Evolutionary conservation across 345 rosid genomes (phyloP).

Genomic region (Acer yangbiense): DNA sequence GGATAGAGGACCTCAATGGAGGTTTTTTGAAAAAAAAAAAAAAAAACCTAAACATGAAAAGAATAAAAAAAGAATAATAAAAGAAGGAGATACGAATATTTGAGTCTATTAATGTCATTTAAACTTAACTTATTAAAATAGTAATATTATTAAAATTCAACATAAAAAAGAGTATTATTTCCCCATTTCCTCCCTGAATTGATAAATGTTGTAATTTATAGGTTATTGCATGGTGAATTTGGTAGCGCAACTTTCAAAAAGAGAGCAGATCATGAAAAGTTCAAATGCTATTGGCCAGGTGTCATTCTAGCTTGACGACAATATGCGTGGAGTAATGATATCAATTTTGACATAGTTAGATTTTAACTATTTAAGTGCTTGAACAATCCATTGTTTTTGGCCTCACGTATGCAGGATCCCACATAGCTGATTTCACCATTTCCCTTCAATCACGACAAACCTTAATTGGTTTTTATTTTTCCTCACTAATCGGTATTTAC

Average conservation of each 20-base stretch:
- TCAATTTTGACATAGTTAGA: constrained; percentile 45
- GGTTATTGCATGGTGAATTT: constrained; percentile 19
- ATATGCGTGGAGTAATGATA: constrained; percentile 52
- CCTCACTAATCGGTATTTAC: neutral
- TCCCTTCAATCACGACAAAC: constrained; percentile 52
- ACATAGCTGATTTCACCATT: constrained; percentile 18
- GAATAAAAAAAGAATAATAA: no score
- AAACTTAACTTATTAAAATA: no score
- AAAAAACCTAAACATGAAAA: no score
- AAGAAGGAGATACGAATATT: no score
- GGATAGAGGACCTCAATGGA: no score
- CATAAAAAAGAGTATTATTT: no score
- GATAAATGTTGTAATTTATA: neutral
- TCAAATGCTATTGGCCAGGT: constrained; percentile 45
- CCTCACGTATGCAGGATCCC: constrained; percentile 33
- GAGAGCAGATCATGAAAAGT: constrained; percentile 15
- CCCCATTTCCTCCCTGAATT: no score
- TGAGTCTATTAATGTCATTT: no score
- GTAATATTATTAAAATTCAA: no score
- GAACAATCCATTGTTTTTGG: constrained; percentile 27
- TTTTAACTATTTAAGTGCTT: constrained; percentile 17
- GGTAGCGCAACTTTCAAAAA: constrained; percentile 20
- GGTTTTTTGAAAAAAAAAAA: no score
- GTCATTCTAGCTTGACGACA: constrained; percentile 58
- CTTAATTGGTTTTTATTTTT: neutral